phyloP scores from a whole-genome alignment of 2,329 filamentous ascomycete genomes.

The Cladosporium sp. region DNA sequence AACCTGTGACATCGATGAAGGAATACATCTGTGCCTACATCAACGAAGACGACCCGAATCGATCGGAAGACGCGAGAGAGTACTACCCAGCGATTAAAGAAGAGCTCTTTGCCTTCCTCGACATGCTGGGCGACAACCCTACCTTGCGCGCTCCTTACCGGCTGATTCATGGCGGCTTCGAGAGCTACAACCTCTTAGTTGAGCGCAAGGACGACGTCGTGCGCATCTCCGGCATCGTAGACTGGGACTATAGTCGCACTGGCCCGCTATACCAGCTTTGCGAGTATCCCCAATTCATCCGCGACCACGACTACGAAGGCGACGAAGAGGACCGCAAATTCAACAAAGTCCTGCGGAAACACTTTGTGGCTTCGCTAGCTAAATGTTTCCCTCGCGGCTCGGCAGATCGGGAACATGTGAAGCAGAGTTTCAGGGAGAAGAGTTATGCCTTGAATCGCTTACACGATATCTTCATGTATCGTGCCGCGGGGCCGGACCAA shows the following conservation, averaged over 20 bases:
- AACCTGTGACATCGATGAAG: neutral
- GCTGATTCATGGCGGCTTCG: constrained; percentile 17
- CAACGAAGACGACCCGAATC: neutral
- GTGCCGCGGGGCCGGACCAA: neutral
- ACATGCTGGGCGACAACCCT: neutral
- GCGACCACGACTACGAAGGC: constrained; percentile 15
- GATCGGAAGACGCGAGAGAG: neutral
- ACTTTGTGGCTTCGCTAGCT: constrained; percentile 15
- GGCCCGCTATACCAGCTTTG: constrained; percentile 22
- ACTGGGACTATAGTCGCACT: constrained; percentile 24
- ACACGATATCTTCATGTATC: neutral
- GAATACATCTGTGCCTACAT: neutral
- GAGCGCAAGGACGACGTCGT: neutral
- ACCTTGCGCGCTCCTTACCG: constrained; percentile 19
- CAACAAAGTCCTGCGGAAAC: constrained; percentile 21
- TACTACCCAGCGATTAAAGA: constrained; percentile 8
- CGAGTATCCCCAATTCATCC: constrained; percentile 22
- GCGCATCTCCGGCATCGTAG: constrained; percentile 20
- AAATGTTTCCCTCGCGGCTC: constrained; percentile 7
- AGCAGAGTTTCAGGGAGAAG: constrained; percentile 20
- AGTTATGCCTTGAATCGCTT: neutral
- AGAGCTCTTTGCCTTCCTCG: neutral
- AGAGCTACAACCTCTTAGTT: constrained; percentile 20
- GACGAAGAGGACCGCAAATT: constrained; percentile 1
- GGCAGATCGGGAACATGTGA: constrained; percentile 9